These are phyloP conservation scores for Trypanosoma caninum DNA, from an alignment of 208 protist species.

Conservation along the genomic window DNA sequence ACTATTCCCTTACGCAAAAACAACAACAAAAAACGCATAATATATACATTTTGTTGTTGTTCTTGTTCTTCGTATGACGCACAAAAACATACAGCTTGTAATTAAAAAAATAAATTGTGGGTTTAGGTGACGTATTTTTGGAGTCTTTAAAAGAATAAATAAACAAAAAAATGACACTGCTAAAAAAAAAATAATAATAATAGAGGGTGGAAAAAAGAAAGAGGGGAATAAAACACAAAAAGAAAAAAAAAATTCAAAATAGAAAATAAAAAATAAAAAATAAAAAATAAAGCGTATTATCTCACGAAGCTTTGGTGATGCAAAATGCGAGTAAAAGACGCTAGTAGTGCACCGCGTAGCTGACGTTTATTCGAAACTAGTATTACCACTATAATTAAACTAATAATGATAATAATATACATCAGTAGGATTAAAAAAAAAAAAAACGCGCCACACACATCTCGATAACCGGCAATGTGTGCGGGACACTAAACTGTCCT, in stretches of 20 bases:
- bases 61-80: background rate
- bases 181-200: background rate
- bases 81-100: constrained; percentile 16
- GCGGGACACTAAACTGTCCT: too few relatives aligned
- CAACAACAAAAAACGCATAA: too few relatives aligned
- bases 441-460: too few relatives aligned
- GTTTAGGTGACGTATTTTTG: too few relatives aligned
- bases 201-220: background rate
- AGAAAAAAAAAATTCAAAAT: background rate
- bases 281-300: background rate
- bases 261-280: background rate
- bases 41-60: background rate
- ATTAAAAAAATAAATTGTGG: too few relatives aligned
- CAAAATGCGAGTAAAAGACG: constrained; percentile 1
- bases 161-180: background rate
- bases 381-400: background rate
- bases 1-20: constrained; percentile 15
- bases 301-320: constrained; percentile 33
- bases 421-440: too few relatives aligned
- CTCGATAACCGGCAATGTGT: too few relatives aligned
- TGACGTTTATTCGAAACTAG: constrained; percentile 20
- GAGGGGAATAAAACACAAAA: background rate
- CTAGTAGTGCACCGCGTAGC: constrained; percentile 23
- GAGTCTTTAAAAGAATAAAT: constrained; percentile 26
- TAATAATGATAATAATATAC: background rate